Conservation (phyloP, 2,329 filamentous ascomycete species). For the Penicillium vulpinum region DNA sequence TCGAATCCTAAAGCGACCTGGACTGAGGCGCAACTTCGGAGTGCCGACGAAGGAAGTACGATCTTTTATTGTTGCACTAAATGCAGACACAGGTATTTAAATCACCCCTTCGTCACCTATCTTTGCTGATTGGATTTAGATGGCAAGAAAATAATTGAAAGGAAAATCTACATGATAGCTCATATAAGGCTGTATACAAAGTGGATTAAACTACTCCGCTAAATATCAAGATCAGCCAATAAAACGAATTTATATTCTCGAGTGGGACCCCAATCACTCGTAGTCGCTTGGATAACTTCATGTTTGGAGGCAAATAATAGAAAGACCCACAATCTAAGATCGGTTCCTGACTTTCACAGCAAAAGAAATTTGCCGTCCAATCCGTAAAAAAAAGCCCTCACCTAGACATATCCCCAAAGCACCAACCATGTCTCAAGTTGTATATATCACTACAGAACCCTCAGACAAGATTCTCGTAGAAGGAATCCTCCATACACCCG, state of each 20-base stretch:
- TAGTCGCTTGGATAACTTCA: constrained; percentile 11
- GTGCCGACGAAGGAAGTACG: background rate
- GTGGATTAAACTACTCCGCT: constrained; percentile 7
- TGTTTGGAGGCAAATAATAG: constrained; percentile 1
- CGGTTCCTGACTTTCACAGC: background rate
- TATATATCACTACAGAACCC: constrained; percentile 20
- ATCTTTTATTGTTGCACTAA: background rate
- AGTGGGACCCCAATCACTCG: constrained; percentile 8
- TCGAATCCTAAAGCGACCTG: background rate
- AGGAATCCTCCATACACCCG: constrained; percentile 7
- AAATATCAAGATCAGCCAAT: background rate
- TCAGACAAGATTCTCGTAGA: constrained; percentile 11
- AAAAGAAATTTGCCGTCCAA: background rate
- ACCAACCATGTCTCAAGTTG: constrained; percentile 21
- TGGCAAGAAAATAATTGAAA: background rate
- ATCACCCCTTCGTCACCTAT: background rate
- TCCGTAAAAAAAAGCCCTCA: background rate
- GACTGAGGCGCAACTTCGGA: background rate
- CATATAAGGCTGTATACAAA: background rate
- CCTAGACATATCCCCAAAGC: background rate
- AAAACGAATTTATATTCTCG: background rate
- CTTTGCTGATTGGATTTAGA: background rate
- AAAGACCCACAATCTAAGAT: background rate
- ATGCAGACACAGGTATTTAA: background rate
- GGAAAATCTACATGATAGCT: background rate